Base-by-base conservation (phyloP, 768 basidiomycete species). In the Macrocybe gigantea region DNA sequence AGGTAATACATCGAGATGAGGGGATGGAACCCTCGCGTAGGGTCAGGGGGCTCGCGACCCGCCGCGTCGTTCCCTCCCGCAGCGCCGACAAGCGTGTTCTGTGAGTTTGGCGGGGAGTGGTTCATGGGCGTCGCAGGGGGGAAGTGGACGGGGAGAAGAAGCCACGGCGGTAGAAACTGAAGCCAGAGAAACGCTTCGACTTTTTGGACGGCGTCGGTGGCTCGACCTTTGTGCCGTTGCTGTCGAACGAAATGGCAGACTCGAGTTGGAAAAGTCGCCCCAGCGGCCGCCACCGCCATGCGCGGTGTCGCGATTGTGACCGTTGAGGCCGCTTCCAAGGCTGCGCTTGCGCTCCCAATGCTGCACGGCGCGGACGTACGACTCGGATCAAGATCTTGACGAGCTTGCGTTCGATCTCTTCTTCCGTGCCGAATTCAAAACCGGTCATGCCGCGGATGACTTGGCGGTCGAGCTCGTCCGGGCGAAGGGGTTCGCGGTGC, bases 1-100 rank as follows among this genome's bases (percentile, higher is more conserved):
- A 99, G 81, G 70, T 84, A 97, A 64, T 99, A 99, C 69, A 99
- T 97, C 31, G 93, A 92, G 40, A 98, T 78, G 29, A 99, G 76
- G 0, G 93, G 94, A 62, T 97, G 93, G 71, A 92, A 99, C 1
- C 93, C 96, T 46, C 80, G 72, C 10, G 92, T 95, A 5, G 95
- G 94, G 60, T 99, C 95, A 52, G 71, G 53, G 8, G 74, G 76
- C 51, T 83, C 73, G 49, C 72, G 75, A 45, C 72, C 64, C 9
- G 64, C 50, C 63, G 80, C 79, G 22, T 61, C 55, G 45, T 79
- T 67, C 22, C 22, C 22, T 30, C 70, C 66, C 4, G 69, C 3
- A 13, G 32, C 60, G 60, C 73, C 66, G 22, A 77, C 73, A 5
- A 82, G 68, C 43, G 78, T 75, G 1, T 77, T 75, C 52, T 76